Evolutionary conservation across 1,284 basidiomycete species (phyloP), one percentile per base, ranked within the genome.

Genomic region (Cryptococcus sp.): DNA sequence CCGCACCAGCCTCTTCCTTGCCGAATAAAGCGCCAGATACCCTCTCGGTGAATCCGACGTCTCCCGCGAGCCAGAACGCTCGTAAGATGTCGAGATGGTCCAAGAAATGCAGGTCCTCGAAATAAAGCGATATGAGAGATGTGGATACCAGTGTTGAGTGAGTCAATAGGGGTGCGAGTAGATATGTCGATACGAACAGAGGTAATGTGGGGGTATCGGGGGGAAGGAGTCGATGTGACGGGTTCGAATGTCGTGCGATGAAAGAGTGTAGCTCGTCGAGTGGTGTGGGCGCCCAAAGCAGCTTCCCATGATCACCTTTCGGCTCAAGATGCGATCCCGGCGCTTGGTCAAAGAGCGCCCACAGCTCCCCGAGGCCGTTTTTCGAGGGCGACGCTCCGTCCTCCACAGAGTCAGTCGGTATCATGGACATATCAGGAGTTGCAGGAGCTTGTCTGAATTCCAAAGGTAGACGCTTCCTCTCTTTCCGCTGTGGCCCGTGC

Each of bases 51-150:
- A 77, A 78, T 2, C 63, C 60, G 1, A 70, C 67, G 49, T 77
- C 72, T 1, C 70, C 71, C 22, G 71, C 75, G 1, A 78, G 68
- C 66, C 72, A 76, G 60, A 72, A 77, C 1, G 71, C 58, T 0
- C 55, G 59, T 3, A 78, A 72, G 27, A 77, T 66, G 51, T 77
- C 74, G 3, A 77, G 63, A 47, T 77, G 74, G 49, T 72, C 71
- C 16, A 76, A 61, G 47, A 76, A 68, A 15, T 62, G 47, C 20
- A 77, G 65, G 51, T 76, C 73, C 47, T 73, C 68, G 39, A 78
- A 65, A 52, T 73, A 77, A 13, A 73, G 61, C 20, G 71, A 72
- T 16, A 77, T 69, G 4, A 78, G 71, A 0, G 72, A 65, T 8
- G 66, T 69, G 0, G 76, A 74, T 38, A 76, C 66, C 40, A 77